Evolutionary conservation across 768 basidiomycete species (phyloP).

Genomic region (Trichaptum fuscoviolaceum): DNA sequence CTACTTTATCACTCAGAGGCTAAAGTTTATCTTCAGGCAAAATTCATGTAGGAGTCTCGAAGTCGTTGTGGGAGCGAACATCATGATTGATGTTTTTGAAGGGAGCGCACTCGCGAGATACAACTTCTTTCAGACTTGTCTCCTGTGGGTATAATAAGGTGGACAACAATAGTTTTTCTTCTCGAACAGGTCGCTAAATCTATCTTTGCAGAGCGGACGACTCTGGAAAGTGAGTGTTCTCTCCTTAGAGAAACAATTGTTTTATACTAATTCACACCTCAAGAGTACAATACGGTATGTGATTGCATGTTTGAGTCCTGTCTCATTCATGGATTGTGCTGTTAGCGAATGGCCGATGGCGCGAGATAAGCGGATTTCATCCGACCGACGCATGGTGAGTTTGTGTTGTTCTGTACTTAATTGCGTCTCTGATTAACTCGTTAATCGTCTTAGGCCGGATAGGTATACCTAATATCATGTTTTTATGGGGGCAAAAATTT

Average conservation of each 20-base stretch:
- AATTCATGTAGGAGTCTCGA: not conserved
- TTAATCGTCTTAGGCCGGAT: not conserved
- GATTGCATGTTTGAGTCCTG: not conserved
- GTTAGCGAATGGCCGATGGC: slow-evolving; percentile 6
- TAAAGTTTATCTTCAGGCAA: not conserved
- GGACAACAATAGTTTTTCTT: not conserved
- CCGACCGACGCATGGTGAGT: not conserved
- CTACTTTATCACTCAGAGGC: not conserved
- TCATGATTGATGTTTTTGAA: slow-evolving; percentile 20
- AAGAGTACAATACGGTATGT: slow-evolving; percentile 1
- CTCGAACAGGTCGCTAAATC: not conserved
- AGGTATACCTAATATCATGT: not conserved
- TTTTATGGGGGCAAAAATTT: not conserved
- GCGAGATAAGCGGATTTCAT: slow-evolving; percentile 5
- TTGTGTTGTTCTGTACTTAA: not conserved
- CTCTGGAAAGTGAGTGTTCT: not conserved
- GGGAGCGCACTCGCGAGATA: slow-evolving; percentile 23
- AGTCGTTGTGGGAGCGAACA: not conserved
- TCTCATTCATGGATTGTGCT: not conserved
- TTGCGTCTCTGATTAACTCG: not conserved
- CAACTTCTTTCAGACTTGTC: slow-evolving; percentile 26
- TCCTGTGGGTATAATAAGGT: slow-evolving; percentile 26
- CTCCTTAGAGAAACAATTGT: not conserved
- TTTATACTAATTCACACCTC: not conserved
- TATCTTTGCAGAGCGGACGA: not conserved